These are phyloP conservation scores for Perkinsus marinus DNA, from an alignment of 169 alveolate species.

Conservation along the genomic window DNA sequence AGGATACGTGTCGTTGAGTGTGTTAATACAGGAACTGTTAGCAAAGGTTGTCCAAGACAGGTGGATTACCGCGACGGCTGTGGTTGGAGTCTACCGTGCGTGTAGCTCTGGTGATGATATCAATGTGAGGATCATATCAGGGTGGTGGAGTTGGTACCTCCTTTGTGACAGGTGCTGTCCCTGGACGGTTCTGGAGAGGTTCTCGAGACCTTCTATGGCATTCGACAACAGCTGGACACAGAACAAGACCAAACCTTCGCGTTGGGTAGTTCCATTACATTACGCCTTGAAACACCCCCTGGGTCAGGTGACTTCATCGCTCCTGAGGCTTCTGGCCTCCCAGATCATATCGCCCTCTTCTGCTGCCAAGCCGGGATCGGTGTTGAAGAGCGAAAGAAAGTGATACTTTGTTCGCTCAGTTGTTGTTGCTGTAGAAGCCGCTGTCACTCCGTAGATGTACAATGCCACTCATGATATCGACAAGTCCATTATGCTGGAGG, in stretches of 20 bases:
- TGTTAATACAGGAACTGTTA: conserved; percentile 6
- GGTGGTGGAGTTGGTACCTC: background rate
- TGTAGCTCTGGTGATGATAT: conserved; percentile 34
- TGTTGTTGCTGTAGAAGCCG: background rate
- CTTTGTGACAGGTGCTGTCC: background rate
- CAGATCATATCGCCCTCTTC: conserved; percentile 40
- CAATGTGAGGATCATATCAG: conserved; percentile 18
- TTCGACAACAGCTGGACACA: background rate
- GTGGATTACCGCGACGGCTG: conserved; percentile 25
- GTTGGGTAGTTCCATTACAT: background rate
- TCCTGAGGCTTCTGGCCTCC: background rate
- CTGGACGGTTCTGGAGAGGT: background rate
- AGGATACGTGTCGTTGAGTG: background rate
- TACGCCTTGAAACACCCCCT: background rate
- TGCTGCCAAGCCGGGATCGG: conserved; percentile 41
- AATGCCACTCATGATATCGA: conserved; percentile 38
- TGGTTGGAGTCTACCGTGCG: conserved; percentile 34
- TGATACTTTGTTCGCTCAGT: background rate
- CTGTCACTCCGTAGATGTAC: background rate
- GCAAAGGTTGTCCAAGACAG: conserved; percentile 17
- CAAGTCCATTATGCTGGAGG: conserved; percentile 37
- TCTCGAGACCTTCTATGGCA: background rate
- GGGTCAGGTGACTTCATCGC: background rate
- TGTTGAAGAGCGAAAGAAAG: conserved; percentile 15
- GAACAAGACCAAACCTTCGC: background rate